Percentiles rank a stretch among this genome's conserved stretches.
Conservation (phyloP, 169 alveolate species). For the Eimeria acervulina region DNA sequence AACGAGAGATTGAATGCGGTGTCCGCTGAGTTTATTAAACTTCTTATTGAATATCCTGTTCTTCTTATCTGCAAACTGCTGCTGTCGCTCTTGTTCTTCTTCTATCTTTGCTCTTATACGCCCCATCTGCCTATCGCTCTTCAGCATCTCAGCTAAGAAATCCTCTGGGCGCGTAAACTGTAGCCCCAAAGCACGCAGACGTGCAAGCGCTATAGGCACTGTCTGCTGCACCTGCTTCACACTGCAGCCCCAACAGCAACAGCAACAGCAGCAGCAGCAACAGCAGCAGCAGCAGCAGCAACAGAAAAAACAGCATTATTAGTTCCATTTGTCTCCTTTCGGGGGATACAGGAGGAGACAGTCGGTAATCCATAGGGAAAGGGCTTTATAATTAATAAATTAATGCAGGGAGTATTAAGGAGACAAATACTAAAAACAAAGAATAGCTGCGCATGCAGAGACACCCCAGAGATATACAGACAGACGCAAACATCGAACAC, state of each 20-base stretch:
- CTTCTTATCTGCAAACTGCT: constrained; percentile 27
- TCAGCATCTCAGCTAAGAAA: constrained; percentile 82
- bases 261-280: not conserved
- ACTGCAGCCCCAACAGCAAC: constrained; percentile 47
- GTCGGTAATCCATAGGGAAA: no score
- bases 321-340: no score
- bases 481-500: not conserved
- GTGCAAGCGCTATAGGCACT: constrained; percentile 33
- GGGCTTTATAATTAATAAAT: no score
- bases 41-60: constrained; percentile 36
- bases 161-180: constrained; percentile 79
- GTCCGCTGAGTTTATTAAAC: constrained; percentile 55
- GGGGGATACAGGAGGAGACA: no score
- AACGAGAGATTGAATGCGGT: no score
- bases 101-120: constrained; percentile 59
- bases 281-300: not conserved
- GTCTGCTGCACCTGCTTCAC: constrained; percentile 26
- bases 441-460: not conserved
- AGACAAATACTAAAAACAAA: no score
- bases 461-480: not conserved
- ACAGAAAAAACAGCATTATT: not conserved
- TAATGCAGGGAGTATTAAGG: no score
- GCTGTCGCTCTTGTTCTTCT: constrained; percentile 72
- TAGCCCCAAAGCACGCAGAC: constrained; percentile 72
- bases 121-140: constrained; percentile 79